These are phyloP conservation scores for Pholiota molesta DNA, from an alignment of 768 basidiomycete species.

Conservation along the genomic window DNA sequence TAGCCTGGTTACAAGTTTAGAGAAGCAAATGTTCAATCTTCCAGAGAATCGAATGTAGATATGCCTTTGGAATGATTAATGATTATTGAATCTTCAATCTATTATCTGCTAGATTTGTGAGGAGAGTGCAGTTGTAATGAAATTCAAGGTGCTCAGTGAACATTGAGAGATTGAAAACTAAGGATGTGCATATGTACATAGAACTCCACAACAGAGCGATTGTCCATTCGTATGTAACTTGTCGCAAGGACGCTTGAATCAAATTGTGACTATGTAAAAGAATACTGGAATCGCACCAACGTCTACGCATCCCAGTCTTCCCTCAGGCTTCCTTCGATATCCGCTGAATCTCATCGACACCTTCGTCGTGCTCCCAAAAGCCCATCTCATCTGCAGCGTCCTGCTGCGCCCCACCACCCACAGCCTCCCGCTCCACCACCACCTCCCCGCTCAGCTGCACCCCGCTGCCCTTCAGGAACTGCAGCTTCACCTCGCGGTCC, in stretches of 20 bases:
- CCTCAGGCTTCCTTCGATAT: constrained; percentile 6
- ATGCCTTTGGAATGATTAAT: no score
- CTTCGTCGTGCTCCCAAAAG: constrained; percentile 79
- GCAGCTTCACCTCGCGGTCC: constrained; percentile 50
- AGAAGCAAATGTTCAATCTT: no score
- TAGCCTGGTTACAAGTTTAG: not conserved
- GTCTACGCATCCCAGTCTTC: not conserved
- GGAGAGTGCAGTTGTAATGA: no score
- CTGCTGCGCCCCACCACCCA: constrained; percentile 25
- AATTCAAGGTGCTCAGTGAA: no score
- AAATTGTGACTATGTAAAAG: not conserved
- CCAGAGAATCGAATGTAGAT: no score
- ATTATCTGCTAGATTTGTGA: not conserved
- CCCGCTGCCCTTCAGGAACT: constrained; percentile 37
- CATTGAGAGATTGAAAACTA: no score
- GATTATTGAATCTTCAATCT: no score
- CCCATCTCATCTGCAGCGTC: constrained; percentile 26
- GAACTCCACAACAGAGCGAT: no score
- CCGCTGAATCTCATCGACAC: constrained; percentile 62
- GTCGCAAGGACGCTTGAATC: not conserved
- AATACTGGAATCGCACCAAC: not conserved
- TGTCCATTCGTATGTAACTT: no score
- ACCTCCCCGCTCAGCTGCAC: constrained; percentile 24
- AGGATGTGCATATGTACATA: no score
- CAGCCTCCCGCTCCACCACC: constrained; percentile 37